Percentiles rank a stretch among this genome's conserved stretches.
These are phyloP conservation scores for Hygrophorus pudorinus DNA, from an alignment of 768 basidiomycete genomes.

Conservation along the genomic window DNA sequence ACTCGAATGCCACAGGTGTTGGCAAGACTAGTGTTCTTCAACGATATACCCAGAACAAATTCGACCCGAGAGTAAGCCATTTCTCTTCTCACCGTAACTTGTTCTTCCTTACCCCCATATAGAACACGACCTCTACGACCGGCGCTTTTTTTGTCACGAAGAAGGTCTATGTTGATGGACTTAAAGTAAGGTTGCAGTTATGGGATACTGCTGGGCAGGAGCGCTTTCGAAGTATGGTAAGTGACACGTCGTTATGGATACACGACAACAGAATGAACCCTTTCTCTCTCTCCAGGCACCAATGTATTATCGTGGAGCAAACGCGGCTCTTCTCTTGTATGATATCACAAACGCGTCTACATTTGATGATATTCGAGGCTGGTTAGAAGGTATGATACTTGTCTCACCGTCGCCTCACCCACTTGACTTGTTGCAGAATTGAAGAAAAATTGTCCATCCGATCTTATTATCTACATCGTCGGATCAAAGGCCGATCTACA, in stretches of 20 bases:
- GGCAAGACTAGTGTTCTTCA: slow-evolving; percentile 89
- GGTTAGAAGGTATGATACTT: slow-evolving; percentile 66
- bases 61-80: slow-evolving; percentile 48
- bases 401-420: slow-evolving; percentile 9
- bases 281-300: slow-evolving; percentile 50
- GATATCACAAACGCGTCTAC: slow-evolving; percentile 87
- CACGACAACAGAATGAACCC: slow-evolving; percentile 3
- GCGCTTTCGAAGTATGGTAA: slow-evolving; percentile 82
- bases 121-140: slow-evolving; percentile 79
- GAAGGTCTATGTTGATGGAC: slow-evolving; percentile 77
- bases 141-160: slow-evolving; percentile 93
- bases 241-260: slow-evolving; percentile 16
- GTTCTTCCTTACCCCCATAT: too few species aligned
- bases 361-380: slow-evolving; percentile 85
- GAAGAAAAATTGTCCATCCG: slow-evolving; percentile 81
- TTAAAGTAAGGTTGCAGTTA: slow-evolving; percentile 78
- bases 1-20: slow-evolving; percentile 44
- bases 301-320: slow-evolving; percentile 93
- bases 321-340: slow-evolving; percentile 89
- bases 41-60: slow-evolving; percentile 85
- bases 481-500: slow-evolving; percentile 85
- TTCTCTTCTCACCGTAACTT: too few species aligned
- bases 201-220: slow-evolving; percentile 96
- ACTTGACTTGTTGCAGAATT: slow-evolving; percentile 48
- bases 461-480: slow-evolving; percentile 91